phyloP scores from a whole-genome alignment of 2,329 filamentous ascomycete species.

The Ambrosiella beaveri region DNA sequence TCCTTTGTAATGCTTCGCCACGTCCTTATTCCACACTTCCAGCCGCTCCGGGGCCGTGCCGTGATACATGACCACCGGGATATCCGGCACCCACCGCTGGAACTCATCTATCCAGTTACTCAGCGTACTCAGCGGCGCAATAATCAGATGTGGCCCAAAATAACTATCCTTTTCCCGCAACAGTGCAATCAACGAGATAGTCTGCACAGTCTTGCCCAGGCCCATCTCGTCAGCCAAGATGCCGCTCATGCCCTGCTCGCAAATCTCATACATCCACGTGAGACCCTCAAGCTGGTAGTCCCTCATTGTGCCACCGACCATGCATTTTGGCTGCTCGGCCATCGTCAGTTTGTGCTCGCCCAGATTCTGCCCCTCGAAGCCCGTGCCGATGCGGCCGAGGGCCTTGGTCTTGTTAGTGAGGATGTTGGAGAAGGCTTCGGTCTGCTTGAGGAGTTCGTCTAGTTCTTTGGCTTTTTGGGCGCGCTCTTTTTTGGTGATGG shows the following conservation, averaged over 20 bases:
- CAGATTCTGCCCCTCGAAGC: conserved; percentile 40
- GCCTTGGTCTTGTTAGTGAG: conserved; percentile 46
- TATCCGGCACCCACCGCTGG: conserved; percentile 69
- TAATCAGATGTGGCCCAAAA: conserved; percentile 72
- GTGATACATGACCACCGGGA: conserved; percentile 83
- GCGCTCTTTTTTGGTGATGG: conserved; percentile 33
- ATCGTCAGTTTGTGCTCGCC: conserved; percentile 55
- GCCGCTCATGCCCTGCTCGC: conserved; percentile 67
- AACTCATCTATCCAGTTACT: conserved; percentile 97
- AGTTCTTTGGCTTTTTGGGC: conserved; percentile 38
- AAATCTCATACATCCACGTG: conserved; percentile 84
- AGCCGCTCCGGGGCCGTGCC: conserved; percentile 65
- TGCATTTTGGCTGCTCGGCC: conserved; percentile 68
- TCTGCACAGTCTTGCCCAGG: conserved; percentile 77
- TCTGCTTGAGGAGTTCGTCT: conserved; percentile 41
- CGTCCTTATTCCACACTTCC: conserved; percentile 51
- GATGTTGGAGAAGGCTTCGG: conserved; percentile 43
- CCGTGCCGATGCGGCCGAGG: conserved; percentile 42
- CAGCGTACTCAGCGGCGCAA: conserved; percentile 77
- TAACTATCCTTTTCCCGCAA: conserved; percentile 74
- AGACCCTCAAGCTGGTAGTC: conserved; percentile 88
- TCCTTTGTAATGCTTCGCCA: conserved; percentile 51
- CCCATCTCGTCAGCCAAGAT: conserved; percentile 94
- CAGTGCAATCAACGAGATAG: conserved; percentile 72
- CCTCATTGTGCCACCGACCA: conserved; percentile 79